Evolutionary conservation across 2,329 filamentous ascomycete genomes (phyloP), one percentile per base, ranked within the genome.

Genomic region (Lachnellula cervina): DNA sequence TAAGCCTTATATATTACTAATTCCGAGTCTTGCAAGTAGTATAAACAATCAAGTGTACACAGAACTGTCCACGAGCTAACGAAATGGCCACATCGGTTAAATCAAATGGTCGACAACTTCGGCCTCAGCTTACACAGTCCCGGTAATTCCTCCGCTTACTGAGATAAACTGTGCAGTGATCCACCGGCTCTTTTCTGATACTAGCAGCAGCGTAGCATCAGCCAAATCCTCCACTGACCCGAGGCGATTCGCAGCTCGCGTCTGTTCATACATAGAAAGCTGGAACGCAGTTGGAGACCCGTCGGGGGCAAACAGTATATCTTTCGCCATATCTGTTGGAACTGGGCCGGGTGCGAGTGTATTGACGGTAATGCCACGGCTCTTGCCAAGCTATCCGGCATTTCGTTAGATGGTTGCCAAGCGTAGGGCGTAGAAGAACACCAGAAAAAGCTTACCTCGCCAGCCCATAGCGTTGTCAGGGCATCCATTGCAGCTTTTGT

Each of bases 401-500:
- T 37, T 35, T 38, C 23, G 47, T 49, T 49, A 49, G 47, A 35
- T 49, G 47, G 47, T 49, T 49, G 47, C 38, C 25, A 16, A 49
- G 47, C 28, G 47, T 49, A 34, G 16, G 38, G 47, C 38, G 47
- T 49, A 28, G 47, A 38, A 49, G 34, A 42, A 42, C 38, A 51
- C 37, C 37, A 38, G 16, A 38, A 8, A 38, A 38, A 38, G 5
- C 37, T 38, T 38, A 86, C 68, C 66, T 86, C 83, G 3, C 82
- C 73, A 3, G 81, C 74, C 83, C 83, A 86, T 0, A 80, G 81
- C 14, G 82, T 73, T 38, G 83, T 86, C 82, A 86, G 84, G 13
- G 80, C 76, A 65, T 86, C 83, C 5, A 86, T 66, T 0, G 83
- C 83, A 0, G 82, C 82, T 65, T 86, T 86, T n/a, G 81, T 83